Base-by-base conservation (phyloP, 306 rosid genomes). In the Trichosanthes cucumerina region DNA sequence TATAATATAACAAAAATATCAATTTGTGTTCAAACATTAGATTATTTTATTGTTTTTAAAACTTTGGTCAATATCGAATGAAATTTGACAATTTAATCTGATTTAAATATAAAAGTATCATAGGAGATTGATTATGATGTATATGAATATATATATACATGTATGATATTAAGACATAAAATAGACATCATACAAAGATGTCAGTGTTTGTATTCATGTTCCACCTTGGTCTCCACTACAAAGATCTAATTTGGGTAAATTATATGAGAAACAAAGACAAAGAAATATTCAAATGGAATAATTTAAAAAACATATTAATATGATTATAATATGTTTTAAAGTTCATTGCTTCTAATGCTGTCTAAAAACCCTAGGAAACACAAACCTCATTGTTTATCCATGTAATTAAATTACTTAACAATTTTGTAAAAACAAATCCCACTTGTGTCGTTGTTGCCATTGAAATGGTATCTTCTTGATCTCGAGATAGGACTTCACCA, bases 341-440 rank as follows among this genome's bases (percentile, higher is more conserved):
- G 77, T 75, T 84, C 72, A 86, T 74, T 79, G 79, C 86, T 83
- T 90, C 89, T 84, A 80, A 79, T 82, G 87, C 82, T 84, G 90
- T 88, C 89, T 85, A 3, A 34, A 88, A 84, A 86, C 86, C 90
- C 86, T 75, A 81, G 83, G 83, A 69, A 85, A 74, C 78, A 49
- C 26, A 79, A 79, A 81, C n/a, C 77, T 36, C 75, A 86, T 64
- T 77, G 74, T 65, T 59, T 23, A 75, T 34, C 2, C 14, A 26
- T 54, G 21, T 65, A 64, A 38, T 54, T 38, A 39, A 23, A 78
- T 71, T 43, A 47, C 13, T 59, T 24, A n/a, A 41, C 63, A 49
- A 31, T 13, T 46, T 80, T 58, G 39, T 53, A 69, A 47, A 66
- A 57, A 10, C 81, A 24, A 50, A 53, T 58, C 80, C 78, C 76